phyloP scores from a whole-genome alignment of 2,329 filamentous ascomycete genomes.

The Fusarium pseudonygamai region DNA sequence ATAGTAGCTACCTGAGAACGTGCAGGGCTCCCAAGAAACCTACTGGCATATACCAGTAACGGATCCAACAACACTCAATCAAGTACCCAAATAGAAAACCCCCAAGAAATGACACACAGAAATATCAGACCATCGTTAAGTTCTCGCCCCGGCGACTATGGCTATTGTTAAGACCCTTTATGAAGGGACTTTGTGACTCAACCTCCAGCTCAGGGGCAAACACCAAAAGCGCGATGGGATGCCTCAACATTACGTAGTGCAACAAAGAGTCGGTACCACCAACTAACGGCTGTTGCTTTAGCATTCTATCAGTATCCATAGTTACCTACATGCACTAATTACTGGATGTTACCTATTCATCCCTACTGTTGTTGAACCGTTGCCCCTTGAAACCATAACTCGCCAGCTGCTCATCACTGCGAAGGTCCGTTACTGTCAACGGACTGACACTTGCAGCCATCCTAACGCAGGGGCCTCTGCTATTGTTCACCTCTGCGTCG shows the following conservation, averaged over 20 bases:
- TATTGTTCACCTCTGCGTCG: conserved; percentile 23
- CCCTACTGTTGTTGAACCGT: conserved; percentile 10
- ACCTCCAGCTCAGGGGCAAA: conserved; percentile 18
- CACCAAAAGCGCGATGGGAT: conserved; percentile 20
- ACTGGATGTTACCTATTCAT: conserved; percentile 1
- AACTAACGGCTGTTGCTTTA: conserved; percentile 23
- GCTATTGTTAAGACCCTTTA: neutral
- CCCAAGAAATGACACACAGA: neutral
- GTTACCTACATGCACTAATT: neutral
- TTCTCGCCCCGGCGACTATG: neutral
- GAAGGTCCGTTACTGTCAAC: neutral
- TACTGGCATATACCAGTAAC: neutral
- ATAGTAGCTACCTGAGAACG: neutral
- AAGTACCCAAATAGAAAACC: neutral
- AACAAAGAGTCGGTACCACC: conserved; percentile 26
- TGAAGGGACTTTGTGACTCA: neutral
- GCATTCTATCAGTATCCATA: neutral
- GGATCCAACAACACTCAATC: neutral
- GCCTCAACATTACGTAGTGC: conserved; percentile 28
- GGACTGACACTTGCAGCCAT: conserved; percentile 4
- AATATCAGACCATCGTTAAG: neutral
- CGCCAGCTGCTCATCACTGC: conserved; percentile 18
- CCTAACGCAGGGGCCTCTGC: neutral
- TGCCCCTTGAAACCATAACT: conserved; percentile 31
- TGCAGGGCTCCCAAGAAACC: neutral